phyloP scores from a whole-genome alignment of 352 stramenopile species.

The Phytophthora vignae region DNA sequence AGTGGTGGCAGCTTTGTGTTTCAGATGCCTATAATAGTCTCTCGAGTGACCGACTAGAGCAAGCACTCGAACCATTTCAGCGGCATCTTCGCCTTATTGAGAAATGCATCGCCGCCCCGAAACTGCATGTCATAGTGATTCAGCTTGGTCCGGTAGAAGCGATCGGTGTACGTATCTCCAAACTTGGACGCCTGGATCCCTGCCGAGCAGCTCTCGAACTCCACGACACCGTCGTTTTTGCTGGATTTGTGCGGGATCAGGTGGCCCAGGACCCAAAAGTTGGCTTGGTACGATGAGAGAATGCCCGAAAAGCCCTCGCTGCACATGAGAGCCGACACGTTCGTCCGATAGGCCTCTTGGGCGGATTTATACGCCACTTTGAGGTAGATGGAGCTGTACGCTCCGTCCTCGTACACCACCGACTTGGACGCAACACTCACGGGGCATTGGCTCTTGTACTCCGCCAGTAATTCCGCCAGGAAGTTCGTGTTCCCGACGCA shows the following conservation, averaged over 20 bases:
- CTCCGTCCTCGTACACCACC: slow-evolving; percentile 35
- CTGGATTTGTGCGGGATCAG: slow-evolving; percentile 37
- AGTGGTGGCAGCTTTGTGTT: too few species aligned
- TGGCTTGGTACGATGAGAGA: slow-evolving; percentile 30
- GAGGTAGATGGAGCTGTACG: slow-evolving; percentile 17
- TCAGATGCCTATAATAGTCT: too few species aligned
- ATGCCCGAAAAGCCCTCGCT: slow-evolving; percentile 40
- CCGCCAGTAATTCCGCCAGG: slow-evolving; percentile 16
- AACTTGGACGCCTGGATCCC: slow-evolving; percentile 30
- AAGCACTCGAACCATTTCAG: slow-evolving; percentile 43
- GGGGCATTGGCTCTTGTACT: slow-evolving; percentile 21
- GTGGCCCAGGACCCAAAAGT: slow-evolving; percentile 29
- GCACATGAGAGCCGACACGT: slow-evolving; percentile 45
- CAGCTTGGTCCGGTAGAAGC: slow-evolving; percentile 31
- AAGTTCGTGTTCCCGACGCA: slow-evolving; percentile 19
- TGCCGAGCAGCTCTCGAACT: slow-evolving; percentile 40
- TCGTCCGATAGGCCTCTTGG: slow-evolving; percentile 31
- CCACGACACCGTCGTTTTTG: slow-evolving; percentile 40
- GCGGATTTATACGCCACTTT: slow-evolving; percentile 25
- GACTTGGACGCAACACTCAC: slow-evolving; percentile 21
- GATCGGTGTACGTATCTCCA: slow-evolving; percentile 17
- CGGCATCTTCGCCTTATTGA: slow-evolving; percentile 25
- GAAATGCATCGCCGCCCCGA: slow-evolving; percentile 19
- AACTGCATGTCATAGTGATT: slow-evolving; percentile 38
- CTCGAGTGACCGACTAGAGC: background rate